Conservation (phyloP, 106 monocot species). For the Amphibolis antarctica region DNA sequence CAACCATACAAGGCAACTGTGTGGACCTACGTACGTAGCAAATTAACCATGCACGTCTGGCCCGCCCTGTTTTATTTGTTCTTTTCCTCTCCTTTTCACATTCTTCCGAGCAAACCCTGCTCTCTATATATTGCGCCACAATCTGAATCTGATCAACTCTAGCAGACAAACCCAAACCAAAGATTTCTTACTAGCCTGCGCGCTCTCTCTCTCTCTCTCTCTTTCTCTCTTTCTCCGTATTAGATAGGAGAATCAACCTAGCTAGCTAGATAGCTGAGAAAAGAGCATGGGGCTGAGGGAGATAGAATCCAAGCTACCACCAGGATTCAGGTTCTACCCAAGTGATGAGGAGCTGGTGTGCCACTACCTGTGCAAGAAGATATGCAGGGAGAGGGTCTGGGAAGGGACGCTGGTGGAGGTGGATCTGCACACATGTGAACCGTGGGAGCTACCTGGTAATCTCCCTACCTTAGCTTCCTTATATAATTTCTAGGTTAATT, state of each 20-base stretch:
- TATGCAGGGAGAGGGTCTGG: constrained; percentile 36
- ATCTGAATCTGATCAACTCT: not conserved
- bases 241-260: no score
- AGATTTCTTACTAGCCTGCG: no score
- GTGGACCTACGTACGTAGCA: no score
- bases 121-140: not conserved
- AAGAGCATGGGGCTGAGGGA: constrained; percentile 54
- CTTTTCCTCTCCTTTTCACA: not conserved
- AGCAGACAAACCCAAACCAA: not conserved
- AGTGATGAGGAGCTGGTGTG: constrained; percentile 87
- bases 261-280: not conserved
- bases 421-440: constrained; percentile 64
- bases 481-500: no score
- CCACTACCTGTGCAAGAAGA: constrained; percentile 86
- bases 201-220: not conserved
- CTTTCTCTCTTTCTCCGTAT: not conserved
- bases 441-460: constrained; percentile 91
- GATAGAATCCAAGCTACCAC: constrained; percentile 55
- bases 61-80: not conserved
- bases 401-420: constrained; percentile 82
- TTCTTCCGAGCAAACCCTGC: not conserved
- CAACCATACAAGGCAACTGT: not conserved
- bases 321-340: constrained; percentile 89
- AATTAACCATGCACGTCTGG: no score
- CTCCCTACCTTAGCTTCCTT: no score